Conservation (phyloP, 306 rosid genomes). For the Dryas octopetala region DNA sequence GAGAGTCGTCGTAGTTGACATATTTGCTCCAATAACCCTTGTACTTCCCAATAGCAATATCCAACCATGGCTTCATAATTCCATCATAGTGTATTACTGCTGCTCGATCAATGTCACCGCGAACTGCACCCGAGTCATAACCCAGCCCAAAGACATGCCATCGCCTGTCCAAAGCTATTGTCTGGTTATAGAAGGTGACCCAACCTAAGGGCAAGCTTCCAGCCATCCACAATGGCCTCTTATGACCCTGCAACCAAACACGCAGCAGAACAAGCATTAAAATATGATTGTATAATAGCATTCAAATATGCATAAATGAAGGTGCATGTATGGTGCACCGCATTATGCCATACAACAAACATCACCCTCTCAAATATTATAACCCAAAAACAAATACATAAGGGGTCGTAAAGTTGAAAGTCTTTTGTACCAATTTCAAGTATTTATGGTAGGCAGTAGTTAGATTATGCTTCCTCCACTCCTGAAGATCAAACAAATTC, state of each 20-base stretch:
- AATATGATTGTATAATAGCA: background rate
- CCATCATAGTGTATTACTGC: conserved; percentile 93
- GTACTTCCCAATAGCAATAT: conserved; percentile 66
- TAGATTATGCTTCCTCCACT: conserved; percentile 76
- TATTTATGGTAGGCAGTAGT: conserved; percentile 62
- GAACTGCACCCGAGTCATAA: conserved; percentile 44
- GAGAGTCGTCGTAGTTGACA: conserved; percentile 54
- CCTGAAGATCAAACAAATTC: conserved; percentile 78
- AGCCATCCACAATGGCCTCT: conserved; percentile 62
- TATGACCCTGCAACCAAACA: conserved; percentile 56
- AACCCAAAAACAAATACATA: background rate
- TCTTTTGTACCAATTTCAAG: conserved; percentile 65
- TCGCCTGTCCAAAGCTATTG: conserved; percentile 59
- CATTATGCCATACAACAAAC: background rate
- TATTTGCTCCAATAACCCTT: conserved; percentile 70
- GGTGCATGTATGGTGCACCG: background rate
- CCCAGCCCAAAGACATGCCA: conserved; percentile 94
- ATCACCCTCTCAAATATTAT: background rate
- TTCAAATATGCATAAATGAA: background rate
- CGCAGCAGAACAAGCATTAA: conserved; percentile 23
- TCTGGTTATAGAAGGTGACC: conserved; percentile 79
- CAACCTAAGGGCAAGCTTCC: conserved; percentile 93
- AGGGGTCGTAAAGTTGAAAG: background rate
- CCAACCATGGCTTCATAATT: conserved; percentile 93
- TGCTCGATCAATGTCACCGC: conserved; percentile 54